These are phyloP conservation scores for Echinochloa phyllopogon DNA, from an alignment of 176 grass and related monocot genomes.

Conservation along the genomic window DNA sequence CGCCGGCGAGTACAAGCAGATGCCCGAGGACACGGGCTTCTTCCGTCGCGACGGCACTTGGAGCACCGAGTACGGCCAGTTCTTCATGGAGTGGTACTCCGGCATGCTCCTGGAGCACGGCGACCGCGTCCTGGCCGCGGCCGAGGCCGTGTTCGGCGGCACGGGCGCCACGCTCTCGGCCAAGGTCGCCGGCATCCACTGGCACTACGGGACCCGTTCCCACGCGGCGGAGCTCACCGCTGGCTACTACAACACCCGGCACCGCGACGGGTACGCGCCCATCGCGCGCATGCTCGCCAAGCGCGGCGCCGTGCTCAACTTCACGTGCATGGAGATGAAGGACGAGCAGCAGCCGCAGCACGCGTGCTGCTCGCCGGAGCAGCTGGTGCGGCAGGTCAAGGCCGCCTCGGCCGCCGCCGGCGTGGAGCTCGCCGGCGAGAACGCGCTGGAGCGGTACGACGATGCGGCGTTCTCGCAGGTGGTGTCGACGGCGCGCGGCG, in stretches of 20 bases:
- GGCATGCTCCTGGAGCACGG: slow-evolving; percentile 87
- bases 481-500: slow-evolving; percentile 46
- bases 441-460: slow-evolving; percentile 92
- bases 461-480: slow-evolving; percentile 78
- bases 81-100: slow-evolving; percentile 95
- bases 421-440: slow-evolving; percentile 86
- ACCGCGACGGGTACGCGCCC: slow-evolving; percentile 69
- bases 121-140: slow-evolving; percentile 70
- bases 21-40: slow-evolving; percentile 95
- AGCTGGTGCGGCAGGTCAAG: slow-evolving; percentile 77
- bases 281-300: slow-evolving; percentile 71
- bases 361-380: slow-evolving; percentile 72
- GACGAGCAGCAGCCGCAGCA: slow-evolving; percentile 89
- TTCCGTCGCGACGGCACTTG: slow-evolving; percentile 90
- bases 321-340: slow-evolving; percentile 99
- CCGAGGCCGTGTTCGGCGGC: slow-evolving; percentile 73
- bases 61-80: slow-evolving; percentile 87
- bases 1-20: slow-evolving; percentile 94
- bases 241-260: slow-evolving; percentile 92
- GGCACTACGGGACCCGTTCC: slow-evolving; percentile 89
- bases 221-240: slow-evolving; percentile 95
- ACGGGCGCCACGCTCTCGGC: slow-evolving; percentile 75
- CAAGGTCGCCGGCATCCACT: slow-evolving; percentile 97
- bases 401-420: slow-evolving; percentile 39
- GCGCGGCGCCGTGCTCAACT: slow-evolving; percentile 80